Conservation (phyloP, 73 alveolate genomes). For the Symbiodinium pilosum region DNA sequence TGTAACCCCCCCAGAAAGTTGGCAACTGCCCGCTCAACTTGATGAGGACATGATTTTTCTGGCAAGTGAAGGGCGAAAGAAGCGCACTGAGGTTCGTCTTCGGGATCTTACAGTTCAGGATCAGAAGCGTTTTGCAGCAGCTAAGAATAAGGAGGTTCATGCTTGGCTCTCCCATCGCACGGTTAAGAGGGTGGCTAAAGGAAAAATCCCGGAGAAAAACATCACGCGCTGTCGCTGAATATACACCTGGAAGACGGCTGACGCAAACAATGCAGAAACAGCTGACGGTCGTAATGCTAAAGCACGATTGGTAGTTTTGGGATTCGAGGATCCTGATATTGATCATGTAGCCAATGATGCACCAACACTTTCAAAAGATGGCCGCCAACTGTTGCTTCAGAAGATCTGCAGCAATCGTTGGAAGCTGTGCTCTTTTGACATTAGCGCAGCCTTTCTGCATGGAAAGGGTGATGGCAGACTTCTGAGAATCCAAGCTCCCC, state of each 20-base stretch:
- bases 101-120: background rate
- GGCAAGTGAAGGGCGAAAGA: too few relatives aligned
- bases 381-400: background rate
- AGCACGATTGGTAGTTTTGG: background rate
- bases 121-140: background rate
- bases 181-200: background rate
- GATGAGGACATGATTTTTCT: background rate
- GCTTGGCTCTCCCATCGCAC: constrained; percentile 5
- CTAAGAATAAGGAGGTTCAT: background rate
- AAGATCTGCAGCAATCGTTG: background rate
- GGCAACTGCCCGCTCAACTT: too few relatives aligned
- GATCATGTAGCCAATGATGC: background rate
- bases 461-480: background rate
- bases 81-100: background rate
- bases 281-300: background rate
- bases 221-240: constrained; percentile 14
- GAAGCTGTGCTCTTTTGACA: background rate
- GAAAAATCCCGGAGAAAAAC: background rate
- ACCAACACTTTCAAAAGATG: background rate
- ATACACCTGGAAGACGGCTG: background rate
- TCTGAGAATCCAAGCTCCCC: background rate
- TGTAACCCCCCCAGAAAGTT: too few relatives aligned
- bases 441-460: background rate
- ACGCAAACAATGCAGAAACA: background rate
- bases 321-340: background rate